These are phyloP conservation scores for Hanseniaspora thailandica DNA, from an alignment of 805 yeast species.

Conservation along the genomic window DNA sequence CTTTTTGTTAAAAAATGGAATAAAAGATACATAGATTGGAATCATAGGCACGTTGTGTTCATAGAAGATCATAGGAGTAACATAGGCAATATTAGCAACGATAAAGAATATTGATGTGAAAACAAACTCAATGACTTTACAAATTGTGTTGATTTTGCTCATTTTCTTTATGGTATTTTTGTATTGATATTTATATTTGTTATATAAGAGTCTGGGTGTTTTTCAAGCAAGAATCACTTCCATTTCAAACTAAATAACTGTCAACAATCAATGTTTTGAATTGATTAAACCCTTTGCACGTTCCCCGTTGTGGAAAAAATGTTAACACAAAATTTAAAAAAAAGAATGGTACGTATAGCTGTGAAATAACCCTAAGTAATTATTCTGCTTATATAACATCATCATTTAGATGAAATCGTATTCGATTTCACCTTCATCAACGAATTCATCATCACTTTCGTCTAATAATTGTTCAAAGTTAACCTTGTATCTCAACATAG, in stretches of 20 bases:
- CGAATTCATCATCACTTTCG: conserved; percentile 80
- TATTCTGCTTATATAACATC: background rate
- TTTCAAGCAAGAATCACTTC: background rate
- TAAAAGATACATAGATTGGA: conserved; percentile 48
- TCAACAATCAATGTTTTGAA: background rate
- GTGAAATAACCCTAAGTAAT: background rate
- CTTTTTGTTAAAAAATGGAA: conserved; percentile 29
- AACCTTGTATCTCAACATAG: conserved; percentile 86
- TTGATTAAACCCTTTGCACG: background rate
- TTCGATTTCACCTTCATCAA: conserved; percentile 47
- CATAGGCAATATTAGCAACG: background rate
- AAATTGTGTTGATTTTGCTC: background rate
- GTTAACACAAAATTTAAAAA: background rate
- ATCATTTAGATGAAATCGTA: conserved; percentile 12
- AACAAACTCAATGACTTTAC: background rate
- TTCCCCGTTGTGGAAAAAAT: no score
- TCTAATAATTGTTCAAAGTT: conserved; percentile 91
- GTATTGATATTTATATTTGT: background rate
- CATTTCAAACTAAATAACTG: no score
- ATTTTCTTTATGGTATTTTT: background rate
- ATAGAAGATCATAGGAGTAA: background rate
- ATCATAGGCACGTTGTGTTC: conserved; percentile 40
- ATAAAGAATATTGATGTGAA: background rate
- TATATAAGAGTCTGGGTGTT: background rate
- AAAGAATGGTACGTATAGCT: background rate